phyloP scores from a whole-genome alignment of 192 early-diverging fungal species.

The Coemansia sp. region DNA sequence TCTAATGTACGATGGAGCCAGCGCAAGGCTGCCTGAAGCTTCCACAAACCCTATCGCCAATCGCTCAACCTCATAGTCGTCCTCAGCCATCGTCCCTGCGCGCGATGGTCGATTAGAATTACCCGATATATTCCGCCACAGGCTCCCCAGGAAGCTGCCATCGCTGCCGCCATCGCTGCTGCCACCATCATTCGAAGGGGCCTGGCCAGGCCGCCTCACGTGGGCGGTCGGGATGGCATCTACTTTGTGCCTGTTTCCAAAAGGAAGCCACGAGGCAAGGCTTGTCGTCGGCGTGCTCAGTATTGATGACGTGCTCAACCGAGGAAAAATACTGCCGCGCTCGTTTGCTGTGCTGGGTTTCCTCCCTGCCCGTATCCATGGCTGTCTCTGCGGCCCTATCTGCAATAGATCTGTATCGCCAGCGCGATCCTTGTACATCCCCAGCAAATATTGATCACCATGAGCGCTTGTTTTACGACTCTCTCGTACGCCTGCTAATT shows the following conservation, averaged over 20 bases:
- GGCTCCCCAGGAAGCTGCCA: conserved; percentile 38
- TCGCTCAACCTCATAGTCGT: conserved; percentile 21
- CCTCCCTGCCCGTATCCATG: conserved; percentile 5
- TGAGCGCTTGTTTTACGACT: conserved; percentile 12
- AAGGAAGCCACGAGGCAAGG: conserved; percentile 43
- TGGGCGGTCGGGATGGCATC: conserved; percentile 11
- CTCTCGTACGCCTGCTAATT: background rate
- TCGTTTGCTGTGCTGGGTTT: background rate
- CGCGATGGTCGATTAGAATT: conserved; percentile 25
- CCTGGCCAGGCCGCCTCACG: background rate
- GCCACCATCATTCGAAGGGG: conserved; percentile 30
- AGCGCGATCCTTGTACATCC: conserved; percentile 3
- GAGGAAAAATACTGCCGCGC: conserved; percentile 6
- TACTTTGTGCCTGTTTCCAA: conserved; percentile 18
- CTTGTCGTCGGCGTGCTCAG: conserved; percentile 38
- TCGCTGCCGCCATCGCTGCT: conserved; percentile 43
- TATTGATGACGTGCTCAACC: conserved; percentile 37
- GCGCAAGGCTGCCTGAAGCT: conserved; percentile 35
- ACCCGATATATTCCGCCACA: conserved; percentile 48
- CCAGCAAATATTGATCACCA: background rate
- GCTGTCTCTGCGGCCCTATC: background rate
- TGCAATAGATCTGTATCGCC: background rate
- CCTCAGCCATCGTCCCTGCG: conserved; percentile 14
- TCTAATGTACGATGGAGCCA: conserved; percentile 34
- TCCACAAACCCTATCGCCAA: conserved; percentile 52